phyloP scores from a whole-genome alignment of 306 rosid species.

The Macrotyloma uniflorum region DNA sequence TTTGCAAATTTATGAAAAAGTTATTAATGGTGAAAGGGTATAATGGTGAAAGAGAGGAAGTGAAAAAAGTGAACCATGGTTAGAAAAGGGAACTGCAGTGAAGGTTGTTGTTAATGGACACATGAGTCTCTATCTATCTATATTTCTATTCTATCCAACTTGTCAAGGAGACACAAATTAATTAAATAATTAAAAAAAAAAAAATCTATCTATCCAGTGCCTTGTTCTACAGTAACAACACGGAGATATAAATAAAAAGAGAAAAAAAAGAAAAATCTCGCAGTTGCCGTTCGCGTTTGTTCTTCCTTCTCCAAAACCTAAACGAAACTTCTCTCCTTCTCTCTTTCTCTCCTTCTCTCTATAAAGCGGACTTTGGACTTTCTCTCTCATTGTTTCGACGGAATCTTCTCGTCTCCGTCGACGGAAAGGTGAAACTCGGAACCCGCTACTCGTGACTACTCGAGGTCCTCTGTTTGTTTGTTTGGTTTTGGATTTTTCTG shows the following conservation, averaged over 20 bases:
- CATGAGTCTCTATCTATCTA: conserved; percentile 1
- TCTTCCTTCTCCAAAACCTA: conserved; percentile 36
- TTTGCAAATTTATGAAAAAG: too few species aligned
- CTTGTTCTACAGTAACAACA: conserved; percentile 10
- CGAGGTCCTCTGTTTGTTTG: neutral
- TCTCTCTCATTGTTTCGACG: conserved; percentile 37
- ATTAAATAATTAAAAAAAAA: neutral
- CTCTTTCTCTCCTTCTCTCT: conserved; percentile 34
- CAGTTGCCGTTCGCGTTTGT: conserved; percentile 35
- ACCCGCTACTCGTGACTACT: neutral
- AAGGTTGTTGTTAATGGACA: conserved; percentile 33
- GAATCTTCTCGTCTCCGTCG: conserved; percentile 37
- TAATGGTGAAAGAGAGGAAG: too few species aligned
- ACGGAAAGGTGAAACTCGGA: conserved; percentile 36
- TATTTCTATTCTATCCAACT: conserved; percentile 32
- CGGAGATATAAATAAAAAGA: conserved; percentile 18
- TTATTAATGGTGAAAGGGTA: too few species aligned
- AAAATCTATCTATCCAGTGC: conserved; percentile 40
- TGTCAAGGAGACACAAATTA: conserved; percentile 21
- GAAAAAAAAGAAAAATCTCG: conserved; percentile 33
- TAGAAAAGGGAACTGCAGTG: conserved; percentile 40
- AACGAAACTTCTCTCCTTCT: conserved; percentile 25
- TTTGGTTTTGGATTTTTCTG: neutral
- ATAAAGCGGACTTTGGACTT: neutral
- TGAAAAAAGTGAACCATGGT: conserved; percentile 38